phyloP scores from a whole-genome alignment of 495 filamentous ascomycete species.

The Astrocystis sublimbata region DNA sequence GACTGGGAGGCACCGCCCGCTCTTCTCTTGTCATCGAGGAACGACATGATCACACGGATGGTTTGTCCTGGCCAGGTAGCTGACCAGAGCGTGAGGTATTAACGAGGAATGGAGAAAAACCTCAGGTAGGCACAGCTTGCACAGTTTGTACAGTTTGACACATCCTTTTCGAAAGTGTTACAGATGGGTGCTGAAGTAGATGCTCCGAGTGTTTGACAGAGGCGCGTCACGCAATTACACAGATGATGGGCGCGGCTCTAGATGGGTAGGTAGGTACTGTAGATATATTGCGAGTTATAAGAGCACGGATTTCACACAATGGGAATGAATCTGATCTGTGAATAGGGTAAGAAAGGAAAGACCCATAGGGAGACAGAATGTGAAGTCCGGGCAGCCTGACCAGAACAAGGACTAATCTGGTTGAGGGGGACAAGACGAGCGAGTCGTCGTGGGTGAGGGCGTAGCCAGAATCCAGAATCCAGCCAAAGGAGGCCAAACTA shows the following conservation, averaged over 20 bases:
- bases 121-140: neutral
- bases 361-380: neutral
- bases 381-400: neutral
- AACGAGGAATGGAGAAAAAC: neutral
- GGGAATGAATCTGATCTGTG: neutral
- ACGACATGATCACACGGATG: neutral
- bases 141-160: neutral
- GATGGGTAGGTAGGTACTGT: neutral
- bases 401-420: neutral
- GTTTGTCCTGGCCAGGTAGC: neutral
- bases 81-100: neutral
- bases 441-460: neutral
- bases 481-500: no score
- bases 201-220: neutral
- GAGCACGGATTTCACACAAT: neutral
- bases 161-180: neutral
- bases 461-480: neutral
- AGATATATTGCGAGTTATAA: neutral
- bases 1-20: neutral
- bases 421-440: neutral
- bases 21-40: conserved; percentile 10
- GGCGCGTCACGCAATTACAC: conserved; percentile 8
- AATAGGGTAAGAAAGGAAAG: no score
- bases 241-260: no score
- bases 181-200: neutral